Conservation (phyloP, 139 green algal genomes). For the Chlorella vulgaris region DNA sequence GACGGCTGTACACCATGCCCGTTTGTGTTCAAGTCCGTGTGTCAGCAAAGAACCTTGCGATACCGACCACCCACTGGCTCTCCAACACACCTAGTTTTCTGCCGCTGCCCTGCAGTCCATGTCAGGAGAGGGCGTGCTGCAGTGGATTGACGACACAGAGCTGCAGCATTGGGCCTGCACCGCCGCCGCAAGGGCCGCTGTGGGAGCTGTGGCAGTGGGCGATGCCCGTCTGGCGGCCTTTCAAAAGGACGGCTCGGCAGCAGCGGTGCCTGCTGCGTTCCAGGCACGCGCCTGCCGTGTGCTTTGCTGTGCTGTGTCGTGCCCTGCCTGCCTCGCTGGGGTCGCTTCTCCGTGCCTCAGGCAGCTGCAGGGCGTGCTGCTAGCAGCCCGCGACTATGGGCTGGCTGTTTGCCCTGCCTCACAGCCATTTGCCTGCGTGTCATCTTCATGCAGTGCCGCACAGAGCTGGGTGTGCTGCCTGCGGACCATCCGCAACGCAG, state of each 20-base stretch:
- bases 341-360: no score
- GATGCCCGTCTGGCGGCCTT: not conserved
- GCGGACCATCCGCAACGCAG: constrained; percentile 39
- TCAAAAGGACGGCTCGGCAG: not conserved
- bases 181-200: not conserved
- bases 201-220: not conserved
- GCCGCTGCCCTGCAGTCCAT: constrained; percentile 32
- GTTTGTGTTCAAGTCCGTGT: no score
- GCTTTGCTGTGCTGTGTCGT: not conserved
- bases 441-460: constrained; percentile 46
- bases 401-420: not conserved
- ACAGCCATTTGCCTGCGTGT: not conserved
- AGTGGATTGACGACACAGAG: constrained; percentile 53
- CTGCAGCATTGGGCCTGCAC: constrained; percentile 49
- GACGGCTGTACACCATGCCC: no score
- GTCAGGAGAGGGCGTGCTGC: constrained; percentile 50
- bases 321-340: not conserved
- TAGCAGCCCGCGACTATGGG: no score
- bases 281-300: not conserved
- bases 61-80: not conserved
- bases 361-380: no score
- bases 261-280: not conserved
- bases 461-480: constrained; percentile 56
- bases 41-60: not conserved
- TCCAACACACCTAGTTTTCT: not conserved